Conservation (phyloP, 2,329 filamentous ascomycete genomes). For the Tympanopsis confertula region DNA sequence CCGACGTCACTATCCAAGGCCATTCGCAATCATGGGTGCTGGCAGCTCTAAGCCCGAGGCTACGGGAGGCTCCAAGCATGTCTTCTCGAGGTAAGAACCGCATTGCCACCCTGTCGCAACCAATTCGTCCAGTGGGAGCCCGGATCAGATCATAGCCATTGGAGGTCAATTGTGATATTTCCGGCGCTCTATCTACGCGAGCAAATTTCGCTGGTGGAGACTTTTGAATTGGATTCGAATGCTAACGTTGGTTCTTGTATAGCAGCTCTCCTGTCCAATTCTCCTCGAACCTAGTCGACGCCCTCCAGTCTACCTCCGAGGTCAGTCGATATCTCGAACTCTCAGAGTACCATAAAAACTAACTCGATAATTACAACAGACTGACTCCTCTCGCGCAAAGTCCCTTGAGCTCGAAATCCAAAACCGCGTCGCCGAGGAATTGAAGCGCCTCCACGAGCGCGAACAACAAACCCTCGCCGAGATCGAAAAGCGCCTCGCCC, state of each 20-base stretch:
- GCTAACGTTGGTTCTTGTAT: too few relatives aligned
- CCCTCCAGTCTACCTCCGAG: conserved; percentile 74
- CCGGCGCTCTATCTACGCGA: too few relatives aligned
- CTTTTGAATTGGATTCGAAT: too few relatives aligned
- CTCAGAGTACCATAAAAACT: conserved; percentile 2
- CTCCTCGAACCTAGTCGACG: conserved; percentile 72
- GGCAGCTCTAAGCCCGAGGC: conserved; percentile 1
- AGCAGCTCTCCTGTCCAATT: conserved; percentile 18
- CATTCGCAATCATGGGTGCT: neutral
- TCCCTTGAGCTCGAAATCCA: conserved; percentile 80
- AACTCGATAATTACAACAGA: conserved; percentile 36
- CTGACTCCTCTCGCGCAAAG: conserved; percentile 75
- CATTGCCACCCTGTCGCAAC: too few relatives aligned
- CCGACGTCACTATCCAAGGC: too few relatives aligned
- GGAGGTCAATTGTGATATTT: too few relatives aligned
- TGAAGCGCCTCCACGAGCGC: conserved; percentile 64
- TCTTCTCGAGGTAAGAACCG: neutral
- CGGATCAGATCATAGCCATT: too few relatives aligned
- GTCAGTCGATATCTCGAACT: conserved; percentile 32
- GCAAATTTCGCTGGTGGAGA: too few relatives aligned
- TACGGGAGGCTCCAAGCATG: conserved; percentile 1
- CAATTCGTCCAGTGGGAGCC: too few relatives aligned
- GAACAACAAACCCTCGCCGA: conserved; percentile 59
- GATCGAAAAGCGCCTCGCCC: conserved; percentile 52
- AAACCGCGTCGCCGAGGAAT: conserved; percentile 72